Evolutionary conservation across 2,329 filamentous ascomycete genomes (phyloP).

Genomic region (Epichloe scottii): DNA sequence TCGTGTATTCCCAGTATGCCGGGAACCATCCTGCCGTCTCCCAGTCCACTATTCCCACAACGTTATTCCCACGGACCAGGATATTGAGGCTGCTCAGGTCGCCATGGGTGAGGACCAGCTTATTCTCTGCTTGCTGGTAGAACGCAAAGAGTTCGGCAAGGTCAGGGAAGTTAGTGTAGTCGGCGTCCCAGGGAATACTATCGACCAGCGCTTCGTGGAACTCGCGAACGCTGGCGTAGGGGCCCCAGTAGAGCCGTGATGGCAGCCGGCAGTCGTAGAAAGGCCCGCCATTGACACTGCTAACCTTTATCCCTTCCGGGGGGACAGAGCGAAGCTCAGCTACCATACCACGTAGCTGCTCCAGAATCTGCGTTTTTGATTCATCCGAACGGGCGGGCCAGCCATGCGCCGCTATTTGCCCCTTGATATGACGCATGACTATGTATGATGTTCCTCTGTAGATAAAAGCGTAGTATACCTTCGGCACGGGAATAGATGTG

Average conservation of each 20-base stretch:
- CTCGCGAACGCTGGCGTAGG: slow-evolving; percentile 11
- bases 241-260: slow-evolving; percentile 16
- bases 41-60: slow-evolving; percentile 30
- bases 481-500: slow-evolving; percentile 12
- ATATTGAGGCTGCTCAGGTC: slow-evolving; percentile 33
- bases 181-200: slow-evolving; percentile 11
- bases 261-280: slow-evolving; percentile 15
- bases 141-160: slow-evolving; percentile 20
- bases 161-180: slow-evolving; percentile 5
- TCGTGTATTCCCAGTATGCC: slow-evolving; percentile 22
- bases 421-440: slow-evolving; percentile 17
- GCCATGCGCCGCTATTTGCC: slow-evolving; percentile 10
- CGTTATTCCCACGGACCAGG: slow-evolving; percentile 23
- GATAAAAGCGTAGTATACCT: slow-evolving; percentile 9
- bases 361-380: slow-evolving; percentile 9
- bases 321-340: slow-evolving; percentile 14
- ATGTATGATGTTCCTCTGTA: slow-evolving; percentile 4
- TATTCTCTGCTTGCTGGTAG: slow-evolving; percentile 22
- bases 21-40: slow-evolving; percentile 22
- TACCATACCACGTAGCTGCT: slow-evolving; percentile 12
- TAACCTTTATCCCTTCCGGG: slow-evolving; percentile 8
- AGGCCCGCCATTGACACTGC: slow-evolving; percentile 15
- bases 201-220: slow-evolving; percentile 21
- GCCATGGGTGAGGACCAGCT: slow-evolving; percentile 31
- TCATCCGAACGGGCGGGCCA: slow-evolving; percentile 2